These are phyloP conservation scores for Pichia terricola DNA, from an alignment of 1,139 yeast genomes.

Conservation along the genomic window DNA sequence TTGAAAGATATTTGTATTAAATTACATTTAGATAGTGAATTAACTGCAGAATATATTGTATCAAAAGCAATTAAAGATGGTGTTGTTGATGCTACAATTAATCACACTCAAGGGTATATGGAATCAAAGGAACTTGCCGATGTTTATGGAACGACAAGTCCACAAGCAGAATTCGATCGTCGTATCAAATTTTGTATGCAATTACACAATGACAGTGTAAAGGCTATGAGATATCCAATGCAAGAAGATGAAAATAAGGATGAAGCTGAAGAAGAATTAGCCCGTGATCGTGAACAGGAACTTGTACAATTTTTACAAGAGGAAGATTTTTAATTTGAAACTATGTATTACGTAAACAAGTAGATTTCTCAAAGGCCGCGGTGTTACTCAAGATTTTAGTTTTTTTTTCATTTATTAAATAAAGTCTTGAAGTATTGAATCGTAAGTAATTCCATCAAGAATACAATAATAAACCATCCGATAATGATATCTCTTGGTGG, in stretches of 20 bases:
- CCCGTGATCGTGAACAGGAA: conserved; percentile 46
- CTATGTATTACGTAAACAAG: not conserved
- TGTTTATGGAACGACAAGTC: conserved; percentile 78
- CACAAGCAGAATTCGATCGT: conserved; percentile 84
- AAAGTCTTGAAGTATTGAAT: too few relatives aligned
- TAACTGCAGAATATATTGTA: conserved; percentile 92
- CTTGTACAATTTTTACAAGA: conserved; percentile 27
- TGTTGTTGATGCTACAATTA: conserved; percentile 89
- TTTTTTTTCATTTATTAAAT: too few relatives aligned
- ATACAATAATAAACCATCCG: too few relatives aligned
- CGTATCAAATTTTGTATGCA: conserved; percentile 88
- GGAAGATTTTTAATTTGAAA: conserved; percentile 20
- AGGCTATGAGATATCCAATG: conserved; percentile 88
- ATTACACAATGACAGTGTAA: conserved; percentile 85
- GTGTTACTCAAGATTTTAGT: too few relatives aligned
- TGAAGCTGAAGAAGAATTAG: conserved; percentile 40
- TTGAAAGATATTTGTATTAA: conserved; percentile 85
- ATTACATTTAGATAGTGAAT: conserved; percentile 86
- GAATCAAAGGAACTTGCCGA: conserved; percentile 82
- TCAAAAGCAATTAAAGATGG: conserved; percentile 97
- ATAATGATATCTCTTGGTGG: too few relatives aligned
- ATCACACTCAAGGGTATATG: conserved; percentile 87
- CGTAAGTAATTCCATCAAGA: too few relatives aligned
- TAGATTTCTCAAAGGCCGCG: too few relatives aligned
- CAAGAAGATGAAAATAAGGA: conserved; percentile 40